Evolutionary conservation across 2,329 filamentous ascomycete genomes (phyloP), one percentile per base, ranked within the genome.

Genomic region (Pseudogymnoascus sp.): DNA sequence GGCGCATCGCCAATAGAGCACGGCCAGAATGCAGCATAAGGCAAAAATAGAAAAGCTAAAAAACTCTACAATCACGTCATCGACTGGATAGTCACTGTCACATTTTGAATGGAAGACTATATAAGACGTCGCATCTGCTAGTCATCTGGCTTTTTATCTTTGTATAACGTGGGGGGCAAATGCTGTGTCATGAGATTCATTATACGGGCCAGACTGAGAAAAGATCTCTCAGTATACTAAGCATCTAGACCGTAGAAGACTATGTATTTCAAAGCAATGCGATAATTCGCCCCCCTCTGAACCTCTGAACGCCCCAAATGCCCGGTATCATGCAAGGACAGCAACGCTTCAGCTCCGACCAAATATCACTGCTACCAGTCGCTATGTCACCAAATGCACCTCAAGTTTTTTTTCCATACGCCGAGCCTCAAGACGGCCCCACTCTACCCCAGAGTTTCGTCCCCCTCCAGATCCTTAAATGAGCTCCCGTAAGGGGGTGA

Each of bases 21-120:
- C 50, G 4, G 15, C 29, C 29, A 31, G n/a, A 56, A 56, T 56
- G 50, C 50, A 56, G 5, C 11, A 10, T 7, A 56, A n/a, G n/a
- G 50, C 50, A 56, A 56, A 56, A 56, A 56, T 56, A 56, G 50
- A 56, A 56, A 33, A 56, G 50, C 50, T 56, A 56, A 56, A 56
- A 53, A 17, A 56, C 17, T 33, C 50, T 13, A 33, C 50, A n/a
- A 56, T n/a, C 50, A 56, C 50, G 50, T 26, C 50, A 56, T 56
- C 50, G 50, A 26, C 50, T 56, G 50, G 29, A 10, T 7, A 10
- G 50, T 56, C 50, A 56, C 50, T 33, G n/a, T 56, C 29, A 56
- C 29, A 33, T 56, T 33, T 6, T 56, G 50, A 33, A 56, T 56
- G 50, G 50, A 56, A 33, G 50, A 56, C n/a, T 13, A 56, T 56